Evolutionary conservation across 257 asterid genomes (phyloP).

Genomic region (Ligustrum vulgare): DNA sequence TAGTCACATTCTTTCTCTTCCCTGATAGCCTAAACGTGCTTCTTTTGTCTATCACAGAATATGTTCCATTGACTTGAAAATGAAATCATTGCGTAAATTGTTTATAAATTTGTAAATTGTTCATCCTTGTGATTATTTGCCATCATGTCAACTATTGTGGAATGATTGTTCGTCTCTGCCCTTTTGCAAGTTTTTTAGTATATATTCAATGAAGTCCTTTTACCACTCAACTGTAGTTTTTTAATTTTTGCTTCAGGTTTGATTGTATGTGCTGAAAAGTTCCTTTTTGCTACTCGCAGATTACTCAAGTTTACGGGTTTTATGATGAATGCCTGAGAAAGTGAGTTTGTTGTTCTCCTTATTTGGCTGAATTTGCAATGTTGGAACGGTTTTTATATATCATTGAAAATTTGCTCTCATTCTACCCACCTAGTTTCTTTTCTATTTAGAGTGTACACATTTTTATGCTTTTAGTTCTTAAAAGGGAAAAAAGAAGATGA

Average conservation of each 20-base stretch:
- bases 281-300: conserved; percentile 29
- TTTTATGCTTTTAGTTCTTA: background rate
- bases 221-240: background rate
- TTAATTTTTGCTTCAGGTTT: background rate
- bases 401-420: background rate
- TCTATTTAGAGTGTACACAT: background rate
- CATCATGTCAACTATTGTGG: background rate
- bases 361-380: background rate
- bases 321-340: conserved; percentile 60
- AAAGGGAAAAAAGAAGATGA: background rate
- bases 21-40: background rate
- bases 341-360: conserved; percentile 32
- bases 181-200: no score
- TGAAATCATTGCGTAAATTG: background rate
- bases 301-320: conserved; percentile 59
- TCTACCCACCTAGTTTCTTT: background rate
- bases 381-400: background rate
- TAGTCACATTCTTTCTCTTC: background rate
- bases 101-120: background rate
- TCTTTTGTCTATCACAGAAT: background rate
- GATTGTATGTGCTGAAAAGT: background rate
- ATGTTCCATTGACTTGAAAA: background rate
- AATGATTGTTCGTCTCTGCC: background rate
- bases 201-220: background rate
- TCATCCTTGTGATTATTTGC: background rate